These are phyloP conservation scores for Aspergillus costaricaensis DNA, from an alignment of 2,329 filamentous ascomycete species.

Conservation along the genomic window DNA sequence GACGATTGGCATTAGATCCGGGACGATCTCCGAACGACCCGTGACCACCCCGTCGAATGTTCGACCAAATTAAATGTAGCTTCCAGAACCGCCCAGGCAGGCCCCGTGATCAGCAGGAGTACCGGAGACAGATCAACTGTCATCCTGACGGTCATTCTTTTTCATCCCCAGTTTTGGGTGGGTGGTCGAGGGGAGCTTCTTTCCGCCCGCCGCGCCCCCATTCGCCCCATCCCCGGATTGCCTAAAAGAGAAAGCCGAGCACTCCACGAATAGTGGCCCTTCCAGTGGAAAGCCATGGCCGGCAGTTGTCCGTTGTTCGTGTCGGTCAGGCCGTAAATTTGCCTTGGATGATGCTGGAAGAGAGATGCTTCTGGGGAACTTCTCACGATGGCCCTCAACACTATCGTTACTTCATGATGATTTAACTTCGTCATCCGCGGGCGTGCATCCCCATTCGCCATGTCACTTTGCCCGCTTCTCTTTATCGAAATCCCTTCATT, in stretches of 20 bases:
- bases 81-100: constrained; percentile 19
- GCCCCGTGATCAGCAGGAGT: constrained; percentile 11
- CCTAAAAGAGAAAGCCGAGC: constrained; percentile 18
- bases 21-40: constrained; percentile 9
- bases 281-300: not conserved
- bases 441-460: not conserved
- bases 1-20: not conserved
- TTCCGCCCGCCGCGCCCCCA: constrained; percentile 12
- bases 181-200: constrained; percentile 5
- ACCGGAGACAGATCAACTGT: not conserved
- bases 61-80: constrained; percentile 6
- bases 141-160: not conserved
- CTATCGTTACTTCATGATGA: constrained; percentile 11
- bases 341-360: not conserved
- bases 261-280: not conserved
- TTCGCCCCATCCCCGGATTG: constrained; percentile 19
- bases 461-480: not conserved
- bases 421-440: not conserved
- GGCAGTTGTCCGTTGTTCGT: not conserved
- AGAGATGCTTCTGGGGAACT: not conserved
- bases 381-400: not conserved
- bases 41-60: constrained; percentile 11
- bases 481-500: not conserved
- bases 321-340: not conserved
- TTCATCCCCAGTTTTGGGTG: too few species aligned